Evolutionary conservation across 176 grass and related monocot species (phyloP), one percentile per base, ranked within the genome.

Genomic region (Hyparrhenia diplandra): DNA sequence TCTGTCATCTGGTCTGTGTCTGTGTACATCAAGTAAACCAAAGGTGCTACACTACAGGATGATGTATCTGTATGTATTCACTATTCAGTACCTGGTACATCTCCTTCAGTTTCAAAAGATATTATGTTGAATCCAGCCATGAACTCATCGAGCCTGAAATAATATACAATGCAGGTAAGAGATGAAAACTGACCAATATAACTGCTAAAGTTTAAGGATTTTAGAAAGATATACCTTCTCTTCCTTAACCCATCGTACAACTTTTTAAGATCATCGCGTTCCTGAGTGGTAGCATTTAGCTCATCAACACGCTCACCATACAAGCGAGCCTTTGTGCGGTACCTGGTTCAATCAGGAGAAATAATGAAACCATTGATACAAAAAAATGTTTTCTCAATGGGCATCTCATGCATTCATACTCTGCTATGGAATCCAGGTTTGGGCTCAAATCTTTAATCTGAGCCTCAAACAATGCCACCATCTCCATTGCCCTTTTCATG

Each of bases 381-480:
- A 63, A 69, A 76, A 76, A 88, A 37, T 52, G 13, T 17, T 45
- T 41, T 35, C 21, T 28, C 27, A 71, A 81, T 31, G 39, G 47
- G 30, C 72, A 52, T n/a, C 5, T 45, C 34, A 76, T 37, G 32
- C 82, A 71, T 76, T 69, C 73, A 61, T 95, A 99, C 96, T 99
- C 96, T 87, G 87, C 85, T 85, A 99, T 95, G 54, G 96, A 95
- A 95, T 99, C 96, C 63, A 99, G 80, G 76, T 99, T 99, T 76
- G 92, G 96, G 92, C 78, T 95, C 87, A 83, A 86, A 27, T 99
- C 96, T 85, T 99, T 99, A 67, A 99, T 75, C 83, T 95, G 92
- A 73, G 88, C 89, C 89, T 95, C 92, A 24, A 99, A 82, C 87
- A 99, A 88, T 8, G 87, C 80, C 59, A 91, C 90, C 84, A 89